Conservation (phyloP, 2,329 filamentous ascomycete genomes). For the Aureobasidium mangrovei region DNA sequence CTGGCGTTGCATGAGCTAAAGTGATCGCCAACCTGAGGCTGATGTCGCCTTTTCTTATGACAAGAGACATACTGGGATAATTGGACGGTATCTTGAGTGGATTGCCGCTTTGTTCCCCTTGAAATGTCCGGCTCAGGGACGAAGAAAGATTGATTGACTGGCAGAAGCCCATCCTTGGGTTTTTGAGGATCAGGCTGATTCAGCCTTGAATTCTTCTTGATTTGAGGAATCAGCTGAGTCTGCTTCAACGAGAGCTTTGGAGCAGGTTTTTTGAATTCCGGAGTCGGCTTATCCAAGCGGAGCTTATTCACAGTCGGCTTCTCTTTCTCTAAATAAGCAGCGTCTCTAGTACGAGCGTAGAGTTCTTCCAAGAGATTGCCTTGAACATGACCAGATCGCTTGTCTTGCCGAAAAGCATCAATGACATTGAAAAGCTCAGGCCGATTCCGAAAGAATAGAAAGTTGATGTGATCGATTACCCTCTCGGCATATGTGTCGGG, state of each 20-base stretch:
- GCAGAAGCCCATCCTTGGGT: not conserved
- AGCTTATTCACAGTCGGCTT: not conserved
- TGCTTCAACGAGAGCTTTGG: not conserved
- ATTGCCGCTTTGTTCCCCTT: not conserved
- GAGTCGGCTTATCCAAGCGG: not conserved
- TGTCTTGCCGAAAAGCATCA: slow-evolving; percentile 9
- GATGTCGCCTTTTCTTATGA: slow-evolving; percentile 2
- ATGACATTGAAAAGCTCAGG: slow-evolving; percentile 13
- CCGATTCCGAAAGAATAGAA: slow-evolving; percentile 15
- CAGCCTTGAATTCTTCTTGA: not conserved
- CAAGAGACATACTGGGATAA: not conserved
- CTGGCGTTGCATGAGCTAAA: slow-evolving; percentile 3
- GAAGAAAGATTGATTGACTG: not conserved
- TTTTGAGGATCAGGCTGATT: not conserved
- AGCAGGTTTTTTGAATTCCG: not conserved
- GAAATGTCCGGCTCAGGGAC: not conserved
- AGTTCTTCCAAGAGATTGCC: not conserved
- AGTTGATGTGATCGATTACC: slow-evolving; percentile 13
- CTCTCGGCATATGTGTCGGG: not conserved
- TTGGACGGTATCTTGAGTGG: not conserved
- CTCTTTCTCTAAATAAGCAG: slow-evolving; percentile 5
- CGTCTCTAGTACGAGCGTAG: not conserved
- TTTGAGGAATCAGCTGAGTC: slow-evolving; percentile 2
- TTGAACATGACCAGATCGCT: not conserved
- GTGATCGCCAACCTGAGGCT: not conserved